phyloP scores from a whole-genome alignment of 2,329 filamentous ascomycete genomes.

The Nothophaeocryptopus gaeumannii region DNA sequence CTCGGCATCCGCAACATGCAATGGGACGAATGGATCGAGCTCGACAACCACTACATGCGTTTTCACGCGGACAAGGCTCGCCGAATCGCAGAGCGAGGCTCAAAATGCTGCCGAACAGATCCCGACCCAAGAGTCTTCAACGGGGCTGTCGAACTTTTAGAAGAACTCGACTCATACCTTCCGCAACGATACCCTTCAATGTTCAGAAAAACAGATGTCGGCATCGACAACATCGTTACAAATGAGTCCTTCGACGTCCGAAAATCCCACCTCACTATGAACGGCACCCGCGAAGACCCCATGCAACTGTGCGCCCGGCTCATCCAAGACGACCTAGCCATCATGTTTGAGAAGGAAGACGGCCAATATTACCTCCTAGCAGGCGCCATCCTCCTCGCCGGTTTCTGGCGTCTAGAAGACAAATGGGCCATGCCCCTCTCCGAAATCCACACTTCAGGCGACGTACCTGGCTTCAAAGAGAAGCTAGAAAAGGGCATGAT shows the following conservation, averaged over 20 bases:
- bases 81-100: conserved; percentile 64
- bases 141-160: conserved; percentile 71
- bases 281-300: conserved; percentile 61
- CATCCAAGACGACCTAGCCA: conserved; percentile 76
- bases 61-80: conserved; percentile 70
- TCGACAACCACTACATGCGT: conserved; percentile 73
- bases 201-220: conserved; percentile 61
- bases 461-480: conserved; percentile 69
- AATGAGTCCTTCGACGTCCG: conserved; percentile 68
- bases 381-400: conserved; percentile 70
- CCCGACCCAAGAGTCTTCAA: conserved; percentile 58
- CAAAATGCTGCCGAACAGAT: conserved; percentile 66
- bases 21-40: conserved; percentile 76
- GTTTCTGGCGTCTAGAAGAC: conserved; percentile 79
- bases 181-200: conserved; percentile 71
- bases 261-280: conserved; percentile 54
- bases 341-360: conserved; percentile 75
- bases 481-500: conserved; percentile 76
- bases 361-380: conserved; percentile 79
- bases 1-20: conserved; percentile 72
- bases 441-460: conserved; percentile 74
- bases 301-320: conserved; percentile 72
- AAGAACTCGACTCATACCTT: conserved; percentile 69
- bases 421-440: conserved; percentile 77
- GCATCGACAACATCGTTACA: conserved; percentile 69